These are phyloP conservation scores for Pelomyxa schiedti DNA, from an alignment of 78 protist species.

Conservation along the genomic window DNA sequence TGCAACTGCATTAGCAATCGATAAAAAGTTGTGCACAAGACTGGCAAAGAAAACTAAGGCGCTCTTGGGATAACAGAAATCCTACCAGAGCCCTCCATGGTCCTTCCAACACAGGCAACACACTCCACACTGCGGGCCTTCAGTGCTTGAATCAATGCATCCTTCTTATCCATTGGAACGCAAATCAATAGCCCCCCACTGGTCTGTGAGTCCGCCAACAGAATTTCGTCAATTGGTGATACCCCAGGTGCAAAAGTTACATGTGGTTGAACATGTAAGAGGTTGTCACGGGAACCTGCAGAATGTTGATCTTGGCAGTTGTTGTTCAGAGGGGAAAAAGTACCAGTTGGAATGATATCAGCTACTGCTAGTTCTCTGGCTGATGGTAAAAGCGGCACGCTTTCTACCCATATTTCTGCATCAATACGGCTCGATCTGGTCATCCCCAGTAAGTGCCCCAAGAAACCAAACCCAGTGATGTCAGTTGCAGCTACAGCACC, in stretches of 20 bases:
- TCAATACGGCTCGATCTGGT: neutral
- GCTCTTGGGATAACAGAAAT: too few species aligned
- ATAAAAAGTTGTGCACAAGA: too few species aligned
- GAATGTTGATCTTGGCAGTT: neutral
- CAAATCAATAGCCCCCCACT: slow-evolving; percentile 10
- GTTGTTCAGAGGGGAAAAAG: too few species aligned
- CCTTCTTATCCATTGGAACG: neutral
- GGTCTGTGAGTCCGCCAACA: slow-evolving; percentile 20
- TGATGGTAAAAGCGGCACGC: neutral
- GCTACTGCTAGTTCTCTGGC: neutral
- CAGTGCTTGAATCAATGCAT: neutral
- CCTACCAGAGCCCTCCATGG: too few species aligned
- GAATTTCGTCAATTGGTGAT: neutral
- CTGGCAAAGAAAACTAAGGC: too few species aligned
- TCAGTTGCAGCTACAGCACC: neutral
- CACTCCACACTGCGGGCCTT: too few species aligned
- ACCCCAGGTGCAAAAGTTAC: neutral
- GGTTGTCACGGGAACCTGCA: neutral
- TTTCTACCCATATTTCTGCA: neutral
- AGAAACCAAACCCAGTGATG: slow-evolving; percentile 24
- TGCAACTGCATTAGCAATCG: too few species aligned
- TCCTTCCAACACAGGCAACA: too few species aligned
- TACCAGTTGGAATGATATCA: neutral
- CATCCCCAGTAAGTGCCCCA: slow-evolving; percentile 12
- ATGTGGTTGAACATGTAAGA: neutral